Base-by-base conservation (phyloP, 2,329 filamentous ascomycete genomes). In the Fusarium camptoceras region DNA sequence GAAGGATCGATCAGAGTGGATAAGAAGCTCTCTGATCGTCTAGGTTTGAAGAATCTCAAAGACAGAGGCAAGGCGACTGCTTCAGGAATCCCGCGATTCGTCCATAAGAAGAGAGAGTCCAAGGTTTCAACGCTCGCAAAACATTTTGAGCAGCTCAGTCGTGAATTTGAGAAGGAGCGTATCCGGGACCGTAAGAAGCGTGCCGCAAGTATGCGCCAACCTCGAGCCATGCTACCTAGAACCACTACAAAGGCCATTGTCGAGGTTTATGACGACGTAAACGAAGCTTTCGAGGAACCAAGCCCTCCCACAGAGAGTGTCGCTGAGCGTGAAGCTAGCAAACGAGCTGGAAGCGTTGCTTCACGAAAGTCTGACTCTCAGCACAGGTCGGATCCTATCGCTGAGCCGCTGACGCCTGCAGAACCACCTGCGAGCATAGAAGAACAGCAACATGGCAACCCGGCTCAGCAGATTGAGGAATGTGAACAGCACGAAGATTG, bases 191-290 rank as follows among this genome's bases (percentile, higher is more conserved):
- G 93, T 70, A 91, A 91, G 74, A 92, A 94, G 78, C 86, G 93
- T 63, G 92, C 93, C 27, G 92, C 93, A 47, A 94, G 91, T 76
- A 90, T 92, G 76, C 84, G 86, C 44, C 85, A 88, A 78, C 93
- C 93, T 16, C 88, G 94, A 66, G 93, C 94, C 1, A 95, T 95
- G 77, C 81, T 89, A 24, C 95, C 96, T 22, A 89, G 96, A 70
- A 93, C 94, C 42, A 94, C 94, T 20, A 97, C 95, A n/a, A 96
- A 94, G 75, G 94, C 96, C 9, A 95, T 97, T 64, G 94, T 99
- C 18, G 93, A 98, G 79, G 94, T 99, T 11, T 99, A 98, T 78
- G 92, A 93, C 72, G 94, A 97, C 78, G 93, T 97, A 7, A 91
- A 94, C 60, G 94, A 98, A 79, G 96, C 97, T 22, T 94, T 98